These are phyloP conservation scores for Fusarium incarnatum DNA, from an alignment of 2,329 filamentous ascomycete species.

Conservation along the genomic window DNA sequence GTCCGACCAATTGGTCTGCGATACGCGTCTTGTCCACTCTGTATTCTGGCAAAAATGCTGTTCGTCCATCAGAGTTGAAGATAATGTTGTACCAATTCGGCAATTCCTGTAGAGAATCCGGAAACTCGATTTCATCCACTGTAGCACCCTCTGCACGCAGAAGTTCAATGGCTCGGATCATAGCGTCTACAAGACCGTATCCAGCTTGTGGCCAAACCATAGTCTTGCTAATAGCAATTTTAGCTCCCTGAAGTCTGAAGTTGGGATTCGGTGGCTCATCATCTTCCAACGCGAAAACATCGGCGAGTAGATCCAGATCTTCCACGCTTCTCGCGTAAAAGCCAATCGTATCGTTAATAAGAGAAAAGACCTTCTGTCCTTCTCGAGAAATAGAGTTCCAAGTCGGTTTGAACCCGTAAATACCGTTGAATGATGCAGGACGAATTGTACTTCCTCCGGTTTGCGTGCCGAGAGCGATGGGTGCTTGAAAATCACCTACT, in stretches of 20 bases:
- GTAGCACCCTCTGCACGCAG: constrained; percentile 57
- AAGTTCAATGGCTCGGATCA: constrained; percentile 52
- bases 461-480: constrained; percentile 69
- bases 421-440: constrained; percentile 70
- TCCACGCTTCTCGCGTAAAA: constrained; percentile 63
- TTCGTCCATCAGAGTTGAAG: constrained; percentile 61
- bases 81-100: constrained; percentile 57
- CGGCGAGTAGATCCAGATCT: constrained; percentile 66
- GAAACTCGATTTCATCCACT: constrained; percentile 64
- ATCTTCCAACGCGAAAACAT: constrained; percentile 64
- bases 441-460: constrained; percentile 71
- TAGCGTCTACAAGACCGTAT: constrained; percentile 53
- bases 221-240: constrained; percentile 64
- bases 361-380: constrained; percentile 11
- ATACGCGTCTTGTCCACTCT: constrained; percentile 55
- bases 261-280: constrained; percentile 51
- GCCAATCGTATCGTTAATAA: constrained; percentile 68
- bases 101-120: constrained; percentile 52
- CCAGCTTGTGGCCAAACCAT: constrained; percentile 60
- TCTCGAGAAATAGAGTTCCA: constrained; percentile 30
- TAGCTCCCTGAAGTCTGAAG: constrained; percentile 56
- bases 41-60: constrained; percentile 65
- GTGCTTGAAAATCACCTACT: constrained; percentile 70
- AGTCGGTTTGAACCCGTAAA: constrained; percentile 47
- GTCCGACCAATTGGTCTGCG: constrained; percentile 55